Percentiles rank a stretch among this genome's conserved stretches.
These are phyloP conservation scores for Beauveria sp. DNA, from an alignment of 2,329 filamentous ascomycete genomes.

Conservation along the genomic window DNA sequence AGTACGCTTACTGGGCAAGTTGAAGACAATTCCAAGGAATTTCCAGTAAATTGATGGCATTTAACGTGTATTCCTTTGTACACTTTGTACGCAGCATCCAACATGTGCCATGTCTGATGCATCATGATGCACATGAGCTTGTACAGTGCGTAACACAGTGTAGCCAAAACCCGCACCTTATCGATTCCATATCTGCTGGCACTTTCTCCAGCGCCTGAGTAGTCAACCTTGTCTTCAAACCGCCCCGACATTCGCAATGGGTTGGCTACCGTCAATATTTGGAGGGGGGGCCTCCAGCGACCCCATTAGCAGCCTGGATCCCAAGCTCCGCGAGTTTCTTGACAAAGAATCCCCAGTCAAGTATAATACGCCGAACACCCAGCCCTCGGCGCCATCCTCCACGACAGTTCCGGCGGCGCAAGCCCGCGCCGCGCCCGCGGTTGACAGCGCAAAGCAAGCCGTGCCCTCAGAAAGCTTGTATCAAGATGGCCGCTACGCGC, in stretches of 20 bases:
- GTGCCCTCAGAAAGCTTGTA: conserved; percentile 47
- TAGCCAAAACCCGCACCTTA: conserved; percentile 13
- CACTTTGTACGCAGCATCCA: too few species aligned
- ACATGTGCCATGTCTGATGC: too few species aligned
- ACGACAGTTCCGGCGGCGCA: conserved; percentile 13
- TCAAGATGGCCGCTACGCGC: conserved; percentile 60
- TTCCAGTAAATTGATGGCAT: not conserved
- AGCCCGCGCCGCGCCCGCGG: conserved; percentile 17
- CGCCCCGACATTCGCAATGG: conserved; percentile 34
- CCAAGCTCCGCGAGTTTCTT: conserved; percentile 76
- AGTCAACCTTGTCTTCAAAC: not conserved
- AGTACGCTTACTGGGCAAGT: not conserved
- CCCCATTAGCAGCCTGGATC: conserved; percentile 69
- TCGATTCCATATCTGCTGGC: conserved; percentile 1
- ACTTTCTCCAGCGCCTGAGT: conserved; percentile 2
- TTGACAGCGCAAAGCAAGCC: not conserved
- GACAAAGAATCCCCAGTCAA: conserved; percentile 73
- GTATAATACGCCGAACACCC: conserved; percentile 35
- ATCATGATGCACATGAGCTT: not conserved
- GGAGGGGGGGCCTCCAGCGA: conserved; percentile 40
- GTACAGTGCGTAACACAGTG: conserved; percentile 17
- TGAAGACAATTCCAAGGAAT: not conserved
- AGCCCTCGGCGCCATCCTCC: conserved; percentile 1
- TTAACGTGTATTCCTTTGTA: too few species aligned
- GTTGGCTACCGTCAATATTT: conserved; percentile 50